Percentiles rank a stretch among this genome's conserved stretches.
phyloP scores from a whole-genome alignment of 73 alveolate species.

The Tetrahymena malaccensis region DNA sequence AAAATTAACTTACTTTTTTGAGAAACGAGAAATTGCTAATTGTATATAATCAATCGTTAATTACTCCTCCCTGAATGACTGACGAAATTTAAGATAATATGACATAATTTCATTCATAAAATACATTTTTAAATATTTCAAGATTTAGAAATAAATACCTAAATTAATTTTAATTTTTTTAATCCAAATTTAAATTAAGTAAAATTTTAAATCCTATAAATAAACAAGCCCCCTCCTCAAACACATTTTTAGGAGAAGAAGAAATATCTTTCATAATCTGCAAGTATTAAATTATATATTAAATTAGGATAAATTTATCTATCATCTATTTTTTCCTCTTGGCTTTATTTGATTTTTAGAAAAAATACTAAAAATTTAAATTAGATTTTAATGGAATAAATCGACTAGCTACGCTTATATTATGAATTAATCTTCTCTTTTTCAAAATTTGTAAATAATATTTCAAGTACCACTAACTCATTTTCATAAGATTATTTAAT shows the following conservation, averaged over 20 bases:
- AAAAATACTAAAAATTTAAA: not conserved
- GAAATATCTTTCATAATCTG: not conserved
- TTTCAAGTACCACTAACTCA: not conserved
- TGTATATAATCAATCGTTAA: too few relatives aligned
- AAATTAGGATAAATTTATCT: not conserved
- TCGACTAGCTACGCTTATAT: too few relatives aligned
- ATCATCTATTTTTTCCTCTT: not conserved
- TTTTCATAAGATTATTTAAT: not conserved
- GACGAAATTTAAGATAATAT: not conserved
- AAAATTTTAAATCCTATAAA: too few relatives aligned
- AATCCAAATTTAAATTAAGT: not conserved
- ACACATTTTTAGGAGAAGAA: not conserved
- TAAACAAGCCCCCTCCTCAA: not conserved
- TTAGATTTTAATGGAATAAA: too few relatives aligned
- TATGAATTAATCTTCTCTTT: too few relatives aligned
- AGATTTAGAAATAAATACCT: not conserved
- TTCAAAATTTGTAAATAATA: too few relatives aligned
- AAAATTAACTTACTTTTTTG: not conserved
- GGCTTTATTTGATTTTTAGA: not conserved
- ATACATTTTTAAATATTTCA: too few relatives aligned
- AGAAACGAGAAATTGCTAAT: not conserved
- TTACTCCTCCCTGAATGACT: not conserved
- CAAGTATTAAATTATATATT: too few relatives aligned
- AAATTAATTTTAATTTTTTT: too few relatives aligned
- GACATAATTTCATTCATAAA: not conserved